These are phyloP conservation scores for Sporothrix inflata DNA, from an alignment of 2,329 filamentous ascomycete species.

Conservation along the genomic window DNA sequence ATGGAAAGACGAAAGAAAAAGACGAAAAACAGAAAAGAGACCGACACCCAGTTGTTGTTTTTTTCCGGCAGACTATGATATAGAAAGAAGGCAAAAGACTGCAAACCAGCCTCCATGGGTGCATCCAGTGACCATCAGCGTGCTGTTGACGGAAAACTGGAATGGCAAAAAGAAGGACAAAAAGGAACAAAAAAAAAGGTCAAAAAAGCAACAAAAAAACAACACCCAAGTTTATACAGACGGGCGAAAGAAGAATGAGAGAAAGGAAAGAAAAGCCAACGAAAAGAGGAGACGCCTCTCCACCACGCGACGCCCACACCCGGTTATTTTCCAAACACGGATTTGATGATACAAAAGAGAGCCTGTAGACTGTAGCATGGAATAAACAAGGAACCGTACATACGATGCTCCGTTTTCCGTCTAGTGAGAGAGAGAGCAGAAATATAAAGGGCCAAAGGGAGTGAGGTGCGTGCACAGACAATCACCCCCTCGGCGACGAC, in stretches of 20 bases:
- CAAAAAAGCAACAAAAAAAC: not conserved
- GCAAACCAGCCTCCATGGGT: not conserved
- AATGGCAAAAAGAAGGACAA: not conserved
- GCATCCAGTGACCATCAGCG: not conserved
- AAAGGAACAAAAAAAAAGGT: not conserved
- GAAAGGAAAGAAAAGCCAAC: not conserved
- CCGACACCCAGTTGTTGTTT: conserved; percentile 11
- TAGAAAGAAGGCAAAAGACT: not conserved
- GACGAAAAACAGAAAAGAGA: not conserved
- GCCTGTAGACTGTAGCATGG: not conserved
- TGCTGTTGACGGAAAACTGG: not conserved
- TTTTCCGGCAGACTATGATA: conserved; percentile 13
- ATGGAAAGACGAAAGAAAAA: not conserved
- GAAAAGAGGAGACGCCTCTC: not conserved
- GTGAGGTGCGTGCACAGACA: not conserved
- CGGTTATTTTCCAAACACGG: not conserved
- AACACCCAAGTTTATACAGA: not conserved
- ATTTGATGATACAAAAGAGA: conserved; percentile 2
- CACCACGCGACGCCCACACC: not conserved
- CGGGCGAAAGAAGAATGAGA: not conserved
- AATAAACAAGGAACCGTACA: not conserved
- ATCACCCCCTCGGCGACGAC: conserved; percentile 55
- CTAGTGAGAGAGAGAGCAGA: not conserved
- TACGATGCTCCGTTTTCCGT: not conserved
- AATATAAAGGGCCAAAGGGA: not conserved